Base-by-base conservation (phyloP, 306 rosid genomes). In the Prosopis cineraria region DNA sequence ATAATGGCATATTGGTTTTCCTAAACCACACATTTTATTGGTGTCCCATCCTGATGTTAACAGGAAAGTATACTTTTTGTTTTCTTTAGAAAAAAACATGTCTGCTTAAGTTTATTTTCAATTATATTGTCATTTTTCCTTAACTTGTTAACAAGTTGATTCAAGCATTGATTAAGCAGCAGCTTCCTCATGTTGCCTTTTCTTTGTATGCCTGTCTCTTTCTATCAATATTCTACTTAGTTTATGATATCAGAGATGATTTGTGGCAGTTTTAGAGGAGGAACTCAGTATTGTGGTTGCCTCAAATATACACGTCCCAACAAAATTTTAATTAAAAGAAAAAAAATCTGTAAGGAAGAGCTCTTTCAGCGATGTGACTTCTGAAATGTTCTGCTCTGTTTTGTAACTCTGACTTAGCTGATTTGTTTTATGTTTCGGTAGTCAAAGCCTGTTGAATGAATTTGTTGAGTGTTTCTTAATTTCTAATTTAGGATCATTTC, bases 351-450 rank as follows among this genome's bases (percentile, higher is more conserved):
- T 39, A 29, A 5, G 37, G 20, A 30, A 30, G 67, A 58, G 64
- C 25, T 58, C 64, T 27, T 25, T 25, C 34, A 4, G 1, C 19
- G 19, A 58, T 4, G n/a, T 58, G 17, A 12, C 11, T 58, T 58
- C 64, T 72, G 47, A 34, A 50, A 33, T 72, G 8, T 29, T 69
- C 74, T 43, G 40, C 39, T 69, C 6, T 68, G 40, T 29, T 41
- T 27, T 45, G 11, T 29, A 29, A 70, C 27, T 70, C 37, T 68
- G 59, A 36, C 55, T 50, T 31, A 30, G 74, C 41, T 70, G 10
- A 70, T 25, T 44, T 44, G 58, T 37, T 16, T 19, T 22, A 62
- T 30, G 7, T 40, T 67, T 67, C 52, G 22, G 17, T 20, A 22
- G 44, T 39, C 53, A 40, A 40, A 40, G n/a, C 36, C 24, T 62